phyloP scores from a whole-genome alignment of 2,329 filamentous ascomycete species.

The Uncinocarpus reesii region DNA sequence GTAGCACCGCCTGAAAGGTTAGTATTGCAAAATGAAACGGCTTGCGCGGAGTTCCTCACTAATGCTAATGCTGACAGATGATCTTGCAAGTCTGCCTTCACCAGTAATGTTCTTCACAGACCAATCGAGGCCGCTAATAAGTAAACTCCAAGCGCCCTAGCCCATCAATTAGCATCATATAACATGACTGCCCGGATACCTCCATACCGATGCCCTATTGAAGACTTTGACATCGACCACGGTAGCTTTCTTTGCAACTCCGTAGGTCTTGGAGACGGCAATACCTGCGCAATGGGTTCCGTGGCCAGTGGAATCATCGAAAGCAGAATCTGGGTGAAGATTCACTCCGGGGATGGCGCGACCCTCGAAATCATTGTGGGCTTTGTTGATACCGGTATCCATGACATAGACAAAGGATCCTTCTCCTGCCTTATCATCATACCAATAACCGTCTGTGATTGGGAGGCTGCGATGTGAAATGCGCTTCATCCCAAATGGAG shows the following conservation, averaged over 20 bases:
- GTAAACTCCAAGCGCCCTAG: constrained; percentile 8
- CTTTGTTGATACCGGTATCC: constrained; percentile 87
- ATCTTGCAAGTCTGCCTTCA: constrained; percentile 1
- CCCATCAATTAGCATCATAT: not conserved
- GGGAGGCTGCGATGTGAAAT: constrained; percentile 86
- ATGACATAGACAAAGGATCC: constrained; percentile 98
- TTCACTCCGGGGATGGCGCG: constrained; percentile 97
- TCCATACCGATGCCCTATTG: constrained; percentile 1
- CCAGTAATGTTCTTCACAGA: constrained; percentile 8
- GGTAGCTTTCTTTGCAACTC: constrained; percentile 97
- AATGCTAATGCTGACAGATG: constrained; percentile 6
- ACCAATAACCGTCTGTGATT: constrained; percentile 92
- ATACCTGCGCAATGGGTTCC: constrained; percentile 99
- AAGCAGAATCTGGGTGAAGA: constrained; percentile 71
- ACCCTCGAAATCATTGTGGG: constrained; percentile 95
- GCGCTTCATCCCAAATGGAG: constrained; percentile 97
- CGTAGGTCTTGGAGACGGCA: constrained; percentile 94
- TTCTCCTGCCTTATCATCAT: constrained; percentile 78
- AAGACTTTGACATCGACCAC: constrained; percentile 98
- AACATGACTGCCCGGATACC: not conserved
- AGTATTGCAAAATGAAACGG: not conserved
- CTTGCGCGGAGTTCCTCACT: not conserved
- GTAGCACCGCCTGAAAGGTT: constrained; percentile 1
- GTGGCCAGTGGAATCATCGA: constrained; percentile 93
- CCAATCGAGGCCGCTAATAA: constrained; percentile 4